Base-by-base conservation (phyloP, 2,329 filamentous ascomycete species). In the Botrytis fabae region DNA sequence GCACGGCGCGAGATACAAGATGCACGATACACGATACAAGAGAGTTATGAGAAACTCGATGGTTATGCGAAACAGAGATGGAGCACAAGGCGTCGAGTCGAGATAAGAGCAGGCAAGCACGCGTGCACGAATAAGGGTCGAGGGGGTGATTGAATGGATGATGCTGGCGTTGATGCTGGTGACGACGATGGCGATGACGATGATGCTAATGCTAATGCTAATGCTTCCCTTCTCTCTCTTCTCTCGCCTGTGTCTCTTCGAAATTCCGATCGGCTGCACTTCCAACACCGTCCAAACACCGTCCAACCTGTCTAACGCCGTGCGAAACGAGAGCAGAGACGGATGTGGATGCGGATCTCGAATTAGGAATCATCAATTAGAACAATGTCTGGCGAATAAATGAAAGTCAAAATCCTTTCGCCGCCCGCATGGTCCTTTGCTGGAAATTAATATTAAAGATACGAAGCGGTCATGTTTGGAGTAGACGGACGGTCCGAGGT, bases 361-460 rank as follows among this genome's bases (percentile, higher is more conserved):
- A 25, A n/a, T 61, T 28, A 42, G 60, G 60, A 62, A 42, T 63
- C 20, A 44, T 60, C 28, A 62, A 42, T 62, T 28, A 42, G 28
- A 44, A 44, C 6, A 61, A 32, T 63, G 4, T 62, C 10, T 63
- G n/a, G 44, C 32, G 40, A 32, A 9, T 22, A 32, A 44, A 44
- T 32, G n/a, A 63, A 63, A 63, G 51, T 28, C 9, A 57, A 57
- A 16, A 61, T 4, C 20, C 40, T 14, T 22, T 63, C 22, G n/a
- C 61, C 16, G 40, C 61, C 61, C 61, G 61, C 61, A 44, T 64
- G 4, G 40, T 64, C 61, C 61, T 57, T 44, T 16, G 12, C 42
- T 64, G 61, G 10, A 20, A 64, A 64, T 44, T 64, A 46, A 46
- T 32, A 64, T 32, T 64, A 44, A 44, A 46, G 40, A 64, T 64